Evolutionary conservation across 1,284 basidiomycete species (phyloP).

Genomic region (Papiliotrema fonsecae): DNA sequence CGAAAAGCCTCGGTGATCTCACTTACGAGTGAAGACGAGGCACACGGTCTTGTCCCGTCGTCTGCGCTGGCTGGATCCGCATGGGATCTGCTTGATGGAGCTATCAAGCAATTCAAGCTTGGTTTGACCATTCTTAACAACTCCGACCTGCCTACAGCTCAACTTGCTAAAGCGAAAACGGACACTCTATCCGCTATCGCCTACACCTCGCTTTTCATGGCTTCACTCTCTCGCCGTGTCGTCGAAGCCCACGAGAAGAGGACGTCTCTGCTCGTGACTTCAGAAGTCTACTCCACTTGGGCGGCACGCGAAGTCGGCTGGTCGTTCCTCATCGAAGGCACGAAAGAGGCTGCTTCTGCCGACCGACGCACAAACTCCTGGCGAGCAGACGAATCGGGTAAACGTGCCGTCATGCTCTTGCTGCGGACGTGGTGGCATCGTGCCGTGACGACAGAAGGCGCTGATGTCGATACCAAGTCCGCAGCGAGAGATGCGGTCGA

Average conservation of each 20-base stretch:
- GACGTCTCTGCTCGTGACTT: slow-evolving; percentile 37
- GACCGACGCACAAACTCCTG: slow-evolving; percentile 39
- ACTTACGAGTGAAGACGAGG: slow-evolving; percentile 22
- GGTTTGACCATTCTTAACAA: slow-evolving; percentile 35
- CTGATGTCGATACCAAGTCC: slow-evolving; percentile 36
- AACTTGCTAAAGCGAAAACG: slow-evolving; percentile 34
- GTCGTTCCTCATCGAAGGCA: slow-evolving; percentile 45
- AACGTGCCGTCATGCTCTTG: slow-evolving; percentile 38
- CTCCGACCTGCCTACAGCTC: slow-evolving; percentile 23
- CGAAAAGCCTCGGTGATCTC: slow-evolving; percentile 39
- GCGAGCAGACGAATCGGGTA: slow-evolving; percentile 40
- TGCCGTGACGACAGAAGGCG: slow-evolving; percentile 37
- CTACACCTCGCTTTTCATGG: slow-evolving; percentile 34
- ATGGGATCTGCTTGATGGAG: slow-evolving; percentile 37
- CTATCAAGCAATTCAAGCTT: slow-evolving; percentile 43
- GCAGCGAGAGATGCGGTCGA: slow-evolving; percentile 41
- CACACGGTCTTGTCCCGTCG: slow-evolving; percentile 24
- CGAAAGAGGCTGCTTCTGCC: slow-evolving; percentile 26
- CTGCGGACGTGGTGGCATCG: slow-evolving; percentile 44
- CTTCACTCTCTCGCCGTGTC: slow-evolving; percentile 35
- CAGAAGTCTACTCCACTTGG: slow-evolving; percentile 48
- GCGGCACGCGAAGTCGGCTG: slow-evolving; percentile 48
- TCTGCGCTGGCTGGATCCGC: slow-evolving; percentile 33
- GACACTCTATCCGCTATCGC: slow-evolving; percentile 38
- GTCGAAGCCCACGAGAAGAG: slow-evolving; percentile 29